Conservation (phyloP, 2,329 filamentous ascomycete species). For the Ophiosphaerella herpotricha region DNA sequence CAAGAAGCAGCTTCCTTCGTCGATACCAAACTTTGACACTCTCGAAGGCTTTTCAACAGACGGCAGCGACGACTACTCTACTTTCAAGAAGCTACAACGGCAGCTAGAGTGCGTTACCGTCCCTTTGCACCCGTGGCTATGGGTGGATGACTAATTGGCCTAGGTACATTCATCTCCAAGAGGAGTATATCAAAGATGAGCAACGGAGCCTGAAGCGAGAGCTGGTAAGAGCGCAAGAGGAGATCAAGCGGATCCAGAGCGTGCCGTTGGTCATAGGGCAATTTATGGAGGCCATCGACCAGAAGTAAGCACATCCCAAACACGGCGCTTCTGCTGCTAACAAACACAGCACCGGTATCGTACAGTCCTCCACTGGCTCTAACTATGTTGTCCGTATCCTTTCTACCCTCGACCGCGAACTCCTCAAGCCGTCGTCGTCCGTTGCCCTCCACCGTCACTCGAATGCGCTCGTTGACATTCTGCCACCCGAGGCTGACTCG, state of each 20-base stretch:
- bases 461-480: slow-evolving; percentile 96
- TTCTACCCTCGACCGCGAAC: slow-evolving; percentile 95
- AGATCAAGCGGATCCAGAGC: slow-evolving; percentile 99
- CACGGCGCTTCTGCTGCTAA: slow-evolving; percentile 14
- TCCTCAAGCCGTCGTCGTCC: slow-evolving; percentile 96
- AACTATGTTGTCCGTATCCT: slow-evolving; percentile 99
- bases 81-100: slow-evolving; percentile 93
- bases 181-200: slow-evolving; percentile 99
- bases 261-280: slow-evolving; percentile 97
- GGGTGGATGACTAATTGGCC: slow-evolving; percentile 29
- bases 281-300: slow-evolving; percentile 99
- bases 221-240: slow-evolving; percentile 94
- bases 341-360: slow-evolving; percentile 81
- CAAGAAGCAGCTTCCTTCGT: slow-evolving; percentile 77
- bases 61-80: slow-evolving; percentile 89
- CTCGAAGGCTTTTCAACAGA: slow-evolving; percentile 83
- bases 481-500: slow-evolving; percentile 97
- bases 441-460: slow-evolving; percentile 98
- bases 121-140: neutral
- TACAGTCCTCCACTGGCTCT: slow-evolving; percentile 96
- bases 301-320: slow-evolving; percentile 70
- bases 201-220: slow-evolving; percentile 97
- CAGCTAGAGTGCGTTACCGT: slow-evolving; percentile 77
- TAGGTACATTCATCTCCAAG: slow-evolving; percentile 94
- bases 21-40: slow-evolving; percentile 87